phyloP scores from a whole-genome alignment of 495 filamentous ascomycete genomes.

The Paragyromitra xinjiangensis region DNA sequence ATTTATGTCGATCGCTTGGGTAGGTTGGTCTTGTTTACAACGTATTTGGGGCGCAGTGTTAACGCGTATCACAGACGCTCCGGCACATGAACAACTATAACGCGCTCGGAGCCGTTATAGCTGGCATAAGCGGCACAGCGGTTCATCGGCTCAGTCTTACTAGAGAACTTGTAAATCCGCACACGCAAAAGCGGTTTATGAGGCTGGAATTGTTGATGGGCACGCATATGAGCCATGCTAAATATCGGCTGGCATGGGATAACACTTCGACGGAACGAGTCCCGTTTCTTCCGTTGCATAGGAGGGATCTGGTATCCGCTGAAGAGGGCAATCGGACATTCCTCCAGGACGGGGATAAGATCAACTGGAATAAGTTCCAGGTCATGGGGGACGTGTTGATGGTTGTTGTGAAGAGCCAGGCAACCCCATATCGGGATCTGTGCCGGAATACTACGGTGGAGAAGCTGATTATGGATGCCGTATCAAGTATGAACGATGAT shows the following conservation, averaged over 20 bases:
- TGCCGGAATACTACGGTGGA: slow-evolving; percentile 53
- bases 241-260: slow-evolving; percentile 95
- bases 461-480: slow-evolving; percentile 54
- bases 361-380: slow-evolving; percentile 99
- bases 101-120: slow-evolving; percentile 87
- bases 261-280: slow-evolving; percentile 90
- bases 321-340: slow-evolving; percentile 93
- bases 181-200: slow-evolving; percentile 81
- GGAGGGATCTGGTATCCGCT: slow-evolving; percentile 86
- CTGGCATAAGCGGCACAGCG: slow-evolving; percentile 87
- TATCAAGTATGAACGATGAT: slow-evolving; percentile 57
- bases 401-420: slow-evolving; percentile 88
- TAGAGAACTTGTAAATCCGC: slow-evolving; percentile 73
- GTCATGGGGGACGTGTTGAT: slow-evolving; percentile 91
- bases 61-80: slow-evolving; percentile 66
- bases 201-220: slow-evolving; percentile 91
- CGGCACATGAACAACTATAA: slow-evolving; percentile 97
- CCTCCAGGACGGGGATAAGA: slow-evolving; percentile 74
- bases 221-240: slow-evolving; percentile 86
- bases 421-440: slow-evolving; percentile 78
- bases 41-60: slow-evolving; percentile 17
- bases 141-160: slow-evolving; percentile 88
- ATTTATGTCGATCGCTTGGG: slow-evolving; percentile 83
- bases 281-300: slow-evolving; percentile 91
- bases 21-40: slow-evolving; percentile 49